Evolutionary conservation across 2,329 filamentous ascomycete species (phyloP), one percentile per base, ranked within the genome.

Genomic region (Nemania sp.): DNA sequence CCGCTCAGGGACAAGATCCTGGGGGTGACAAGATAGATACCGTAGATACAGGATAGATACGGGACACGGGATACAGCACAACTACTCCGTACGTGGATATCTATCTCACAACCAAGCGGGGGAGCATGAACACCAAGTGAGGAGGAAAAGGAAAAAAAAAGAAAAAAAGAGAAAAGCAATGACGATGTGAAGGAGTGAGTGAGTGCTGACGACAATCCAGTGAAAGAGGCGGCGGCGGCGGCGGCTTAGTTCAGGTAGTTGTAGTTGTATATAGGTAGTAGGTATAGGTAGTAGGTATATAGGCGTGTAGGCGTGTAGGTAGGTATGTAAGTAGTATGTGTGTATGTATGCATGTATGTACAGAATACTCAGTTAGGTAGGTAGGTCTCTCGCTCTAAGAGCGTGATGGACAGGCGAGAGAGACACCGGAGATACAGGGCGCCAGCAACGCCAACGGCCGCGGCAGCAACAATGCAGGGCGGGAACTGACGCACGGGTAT

Each of bases 401-500:
- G 41, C 63, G 69, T 66, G 70, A 70, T 57, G 67, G 68, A 68
- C 62, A 69, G 73, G 69, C 52, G 69, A 66, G 70, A 74, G 69
- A 55, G 70, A 66, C 51, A 63, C 68, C 67, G 68, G 67, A 72
- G 72, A 70, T 65, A 35, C 55, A 73, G 69, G 68, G 70, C 69
- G 69, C 69, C 73, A 67, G 57, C 55, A 53, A 74, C 35, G 38
- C 53, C 54, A 64, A 60, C 60, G 65, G 57, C 60, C 53, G 57
- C 53, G 72, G 71, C 68, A 73, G 69, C 63, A 67, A 66, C 38
- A 52, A 59, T 69, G 69, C 65, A 74, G 68, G 64, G 68, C 64
- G 70, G 73, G 73, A 74, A 70, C 64, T 69, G 70, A 74, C 72
- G 72, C 70, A 73, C 74, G 73, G 70, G 68, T 73, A 73, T 67